Percentiles rank a stretch among this genome's conserved stretches.
These are phyloP conservation scores for Picea glauca DNA, from an alignment of 75 land plant species.

Conservation along the genomic window DNA sequence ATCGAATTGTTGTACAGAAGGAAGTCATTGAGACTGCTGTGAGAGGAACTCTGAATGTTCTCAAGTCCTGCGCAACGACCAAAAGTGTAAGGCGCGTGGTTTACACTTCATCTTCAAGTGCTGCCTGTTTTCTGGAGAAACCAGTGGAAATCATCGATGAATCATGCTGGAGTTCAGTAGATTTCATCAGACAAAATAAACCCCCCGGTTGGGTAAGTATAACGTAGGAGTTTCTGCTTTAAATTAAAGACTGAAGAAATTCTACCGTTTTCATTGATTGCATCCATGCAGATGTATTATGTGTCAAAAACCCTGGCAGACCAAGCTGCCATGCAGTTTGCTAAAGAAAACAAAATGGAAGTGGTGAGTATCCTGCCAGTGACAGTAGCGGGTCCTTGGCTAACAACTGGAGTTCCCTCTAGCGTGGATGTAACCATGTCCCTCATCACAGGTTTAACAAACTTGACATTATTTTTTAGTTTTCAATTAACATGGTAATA, in stretches of 20 bases:
- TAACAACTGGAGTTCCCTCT: constrained; percentile 49
- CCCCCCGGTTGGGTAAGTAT: constrained; percentile 47
- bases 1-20: constrained; percentile 12
- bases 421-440: constrained; percentile 59
- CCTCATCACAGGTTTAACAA: constrained; percentile 55
- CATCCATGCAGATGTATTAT: constrained; percentile 29
- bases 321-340: constrained; percentile 44
- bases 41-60: constrained; percentile 46
- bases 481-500: neutral
- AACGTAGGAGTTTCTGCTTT: neutral
- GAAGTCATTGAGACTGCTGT: constrained; percentile 48
- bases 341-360: constrained; percentile 42
- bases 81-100: constrained; percentile 45
- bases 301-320: constrained; percentile 50
- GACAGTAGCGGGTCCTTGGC: constrained; percentile 46
- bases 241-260: neutral
- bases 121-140: constrained; percentile 35
- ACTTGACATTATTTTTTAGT: neutral
- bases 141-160: constrained; percentile 31
- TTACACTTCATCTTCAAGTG: constrained; percentile 56
- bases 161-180: constrained; percentile 27
- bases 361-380: constrained; percentile 44
- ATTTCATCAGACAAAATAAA: constrained; percentile 20
- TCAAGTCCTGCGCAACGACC: constrained; percentile 38
- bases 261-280: neutral